Conservation (phyloP, 1,139 yeast genomes). For the Pneumocystis oryctolagi region DNA sequence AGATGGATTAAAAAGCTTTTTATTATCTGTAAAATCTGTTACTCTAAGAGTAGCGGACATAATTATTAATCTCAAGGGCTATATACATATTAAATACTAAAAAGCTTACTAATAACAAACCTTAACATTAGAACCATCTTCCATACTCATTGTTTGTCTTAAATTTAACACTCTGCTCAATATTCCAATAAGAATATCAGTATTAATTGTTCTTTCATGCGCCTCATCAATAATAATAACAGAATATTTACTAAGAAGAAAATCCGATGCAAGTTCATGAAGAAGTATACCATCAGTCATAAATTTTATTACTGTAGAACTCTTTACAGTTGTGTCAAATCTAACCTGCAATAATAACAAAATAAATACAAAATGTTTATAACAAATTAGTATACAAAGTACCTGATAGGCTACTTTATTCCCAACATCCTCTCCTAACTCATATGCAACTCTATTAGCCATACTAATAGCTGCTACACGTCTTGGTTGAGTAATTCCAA, state of each 20-base stretch:
- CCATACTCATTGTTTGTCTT: constrained; percentile 38
- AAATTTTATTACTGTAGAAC: constrained; percentile 70
- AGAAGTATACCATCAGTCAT: constrained; percentile 98
- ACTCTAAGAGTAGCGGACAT: constrained; percentile 97
- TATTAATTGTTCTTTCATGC: constrained; percentile 88
- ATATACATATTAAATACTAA: constrained; percentile 17
- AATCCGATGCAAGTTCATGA: constrained; percentile 83
- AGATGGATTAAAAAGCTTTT: constrained; percentile 48
- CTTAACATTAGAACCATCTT: constrained; percentile 27
- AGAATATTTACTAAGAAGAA: constrained; percentile 65
- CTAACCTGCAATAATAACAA: constrained; percentile 35
- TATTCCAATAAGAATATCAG: constrained; percentile 92
- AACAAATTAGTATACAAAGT: background rate
- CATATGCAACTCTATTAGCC: constrained; percentile 78
- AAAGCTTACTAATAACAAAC: background rate
- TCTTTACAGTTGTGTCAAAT: constrained; percentile 60
- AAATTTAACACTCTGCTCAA: constrained; percentile 71
- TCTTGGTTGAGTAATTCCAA: constrained; percentile 94
- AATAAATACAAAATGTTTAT: background rate
- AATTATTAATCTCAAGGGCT: constrained; percentile 44
- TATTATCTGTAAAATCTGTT: constrained; percentile 77
- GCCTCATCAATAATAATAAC: constrained; percentile 90
- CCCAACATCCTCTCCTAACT: constrained; percentile 66
- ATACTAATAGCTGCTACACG: constrained; percentile 97
- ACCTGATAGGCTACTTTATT: constrained; percentile 65